Percentiles rank a stretch among this genome's conserved stretches.
These are phyloP conservation scores for Pseudopyrenochaeta lycopersici DNA, from an alignment of 2,329 filamentous ascomycete genomes.

Conservation along the genomic window DNA sequence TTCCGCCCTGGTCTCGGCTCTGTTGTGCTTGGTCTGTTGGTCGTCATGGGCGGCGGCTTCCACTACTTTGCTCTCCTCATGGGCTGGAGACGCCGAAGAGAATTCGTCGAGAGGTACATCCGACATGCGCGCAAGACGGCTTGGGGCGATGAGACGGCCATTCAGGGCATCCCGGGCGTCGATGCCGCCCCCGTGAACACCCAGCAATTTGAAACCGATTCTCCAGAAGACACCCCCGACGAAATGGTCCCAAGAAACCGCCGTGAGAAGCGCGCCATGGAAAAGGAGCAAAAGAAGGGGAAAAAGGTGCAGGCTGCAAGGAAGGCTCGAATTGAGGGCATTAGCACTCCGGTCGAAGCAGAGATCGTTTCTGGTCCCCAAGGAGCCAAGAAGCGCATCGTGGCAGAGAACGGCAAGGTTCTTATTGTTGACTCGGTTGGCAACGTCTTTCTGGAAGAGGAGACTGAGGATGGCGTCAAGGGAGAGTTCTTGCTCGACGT, in stretches of 20 bases:
- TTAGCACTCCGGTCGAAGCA: slow-evolving; percentile 65
- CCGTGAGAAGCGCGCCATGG: slow-evolving; percentile 86
- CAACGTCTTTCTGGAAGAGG: slow-evolving; percentile 93
- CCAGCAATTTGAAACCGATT: slow-evolving; percentile 41
- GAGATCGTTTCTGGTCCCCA: slow-evolving; percentile 66
- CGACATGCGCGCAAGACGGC: slow-evolving; percentile 86
- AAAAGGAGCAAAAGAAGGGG: slow-evolving; percentile 78
- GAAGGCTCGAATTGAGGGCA: slow-evolving; percentile 62
- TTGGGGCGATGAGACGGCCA: slow-evolving; percentile 82
- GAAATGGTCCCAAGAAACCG: slow-evolving; percentile 74
- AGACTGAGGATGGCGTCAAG: slow-evolving; percentile 83
- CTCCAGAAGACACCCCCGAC: slow-evolving; percentile 46
- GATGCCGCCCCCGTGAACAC: slow-evolving; percentile 48
- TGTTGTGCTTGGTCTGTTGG: slow-evolving; percentile 81
- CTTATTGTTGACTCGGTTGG: slow-evolving; percentile 91
- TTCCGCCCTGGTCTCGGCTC: slow-evolving; percentile 91
- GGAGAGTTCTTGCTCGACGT: slow-evolving; percentile 90
- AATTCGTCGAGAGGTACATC: slow-evolving; percentile 93
- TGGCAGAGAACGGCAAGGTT: slow-evolving; percentile 94
- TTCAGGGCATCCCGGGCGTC: slow-evolving; percentile 71
- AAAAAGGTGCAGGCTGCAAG: slow-evolving; percentile 62
- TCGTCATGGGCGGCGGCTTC: slow-evolving; percentile 81
- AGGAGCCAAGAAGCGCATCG: slow-evolving; percentile 84
- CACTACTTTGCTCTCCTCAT: slow-evolving; percentile 89
- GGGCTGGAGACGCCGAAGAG: slow-evolving; percentile 86